Evolutionary conservation across 2,329 filamentous ascomycete species (phyloP).

Genomic region (Hypoxylon sp.): DNA sequence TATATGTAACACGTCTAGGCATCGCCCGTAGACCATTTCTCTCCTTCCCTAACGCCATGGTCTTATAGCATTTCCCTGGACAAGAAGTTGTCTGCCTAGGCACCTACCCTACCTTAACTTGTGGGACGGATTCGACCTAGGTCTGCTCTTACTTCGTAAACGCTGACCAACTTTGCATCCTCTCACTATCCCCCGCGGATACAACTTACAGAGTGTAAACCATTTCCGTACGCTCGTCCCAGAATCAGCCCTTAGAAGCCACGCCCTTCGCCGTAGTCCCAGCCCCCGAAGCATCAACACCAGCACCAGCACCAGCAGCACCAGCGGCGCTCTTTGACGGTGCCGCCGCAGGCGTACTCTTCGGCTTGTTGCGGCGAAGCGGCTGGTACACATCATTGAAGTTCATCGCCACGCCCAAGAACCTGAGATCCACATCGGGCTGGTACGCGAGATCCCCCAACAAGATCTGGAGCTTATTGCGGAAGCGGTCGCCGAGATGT

Average conservation of each 20-base stretch:
- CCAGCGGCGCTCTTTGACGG: background rate
- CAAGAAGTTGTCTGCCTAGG: background rate
- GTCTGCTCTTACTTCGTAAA: background rate
- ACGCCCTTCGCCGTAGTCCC: slow-evolving; percentile 1
- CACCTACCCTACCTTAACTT: too few species aligned
- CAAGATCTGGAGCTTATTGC: slow-evolving; percentile 79
- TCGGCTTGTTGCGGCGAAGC: slow-evolving; percentile 73
- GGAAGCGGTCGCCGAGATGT: slow-evolving; percentile 80
- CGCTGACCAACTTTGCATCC: background rate
- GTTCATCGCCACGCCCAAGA: slow-evolving; percentile 97
- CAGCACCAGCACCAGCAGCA: background rate
- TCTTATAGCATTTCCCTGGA: background rate
- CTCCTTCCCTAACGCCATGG: background rate
- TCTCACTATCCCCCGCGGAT: background rate
- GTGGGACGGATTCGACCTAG: background rate
- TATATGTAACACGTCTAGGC: background rate
- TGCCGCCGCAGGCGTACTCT: slow-evolving; percentile 47
- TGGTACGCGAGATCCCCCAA: slow-evolving; percentile 93
- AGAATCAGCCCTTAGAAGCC: slow-evolving; percentile 17
- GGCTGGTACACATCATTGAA: slow-evolving; percentile 97
- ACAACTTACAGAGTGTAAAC: background rate
- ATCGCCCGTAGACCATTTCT: background rate
- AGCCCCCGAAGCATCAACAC: background rate
- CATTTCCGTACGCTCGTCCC: background rate
- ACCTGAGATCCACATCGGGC: slow-evolving; percentile 93